Base-by-base conservation (phyloP, 495 filamentous ascomycete genomes). In the Talaromyces adpressus region DNA sequence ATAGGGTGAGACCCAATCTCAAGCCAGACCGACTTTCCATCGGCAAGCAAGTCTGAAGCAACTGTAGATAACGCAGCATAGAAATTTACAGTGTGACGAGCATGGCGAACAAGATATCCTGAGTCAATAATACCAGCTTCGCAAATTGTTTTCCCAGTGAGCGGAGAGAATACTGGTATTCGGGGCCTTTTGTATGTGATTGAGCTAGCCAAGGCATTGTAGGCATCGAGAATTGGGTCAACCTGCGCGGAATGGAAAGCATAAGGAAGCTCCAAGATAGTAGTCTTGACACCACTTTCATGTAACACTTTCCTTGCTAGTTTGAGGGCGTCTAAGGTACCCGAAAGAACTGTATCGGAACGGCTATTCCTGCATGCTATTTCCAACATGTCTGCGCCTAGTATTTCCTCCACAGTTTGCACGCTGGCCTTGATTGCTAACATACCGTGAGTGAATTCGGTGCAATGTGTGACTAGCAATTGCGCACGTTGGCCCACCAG, bases 171-270 rank as follows among this genome's bases (percentile, higher is more conserved):
- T 41, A 91, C 78, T 3, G 89, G 85, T 67, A 96, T 85, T 18
- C 81, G 85, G 18, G 81, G 75, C 69, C 85, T 84, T 16, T 82
- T 71, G 89, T 85, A 18, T 91, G 75, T 23, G 73, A 73, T 7
- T 87, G 85, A 8, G 76, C 87, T 18, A 91, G 79, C 66, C 27
- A 84, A 69, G 18, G 69, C 71, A 67, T 88, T 82, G 41, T 90
- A 87, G 0, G 82, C 78, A 6, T 84, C 81, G 8, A 89, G 68
- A 18, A 91, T 86, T n/a, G 84, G 77, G 39, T 91, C 86, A 14
- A 90, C 81, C 65, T 91, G 89, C 1, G 80, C 74, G 0, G 89
- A 88, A 71, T 91, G 89, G 77, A 89, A 91, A 6, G 88, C 89
- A 64, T 83, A 91, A 20, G 85, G n/a, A 12, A 69, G 56, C 12